A percentile compares a stretch with the other conserved stretches of the same genome.
These are phyloP conservation scores for Papiliotrema fonsecae DNA, from an alignment of 1,284 basidiomycete genomes.

Conservation along the genomic window DNA sequence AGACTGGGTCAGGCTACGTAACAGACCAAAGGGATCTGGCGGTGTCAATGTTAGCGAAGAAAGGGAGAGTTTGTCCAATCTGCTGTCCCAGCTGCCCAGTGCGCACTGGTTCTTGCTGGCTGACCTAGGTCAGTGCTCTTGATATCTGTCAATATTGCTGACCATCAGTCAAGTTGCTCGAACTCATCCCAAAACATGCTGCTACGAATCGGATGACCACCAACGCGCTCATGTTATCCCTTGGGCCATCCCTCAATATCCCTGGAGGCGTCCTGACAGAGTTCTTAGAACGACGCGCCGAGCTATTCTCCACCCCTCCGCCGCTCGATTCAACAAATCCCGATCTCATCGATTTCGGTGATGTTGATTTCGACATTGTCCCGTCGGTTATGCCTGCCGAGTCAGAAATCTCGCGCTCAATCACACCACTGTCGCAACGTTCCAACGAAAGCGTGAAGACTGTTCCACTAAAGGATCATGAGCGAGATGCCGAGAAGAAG, in stretches of 20 bases:
- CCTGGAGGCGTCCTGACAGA: conserved; percentile 32
- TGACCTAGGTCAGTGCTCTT: conserved; percentile 32
- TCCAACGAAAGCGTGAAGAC: not conserved
- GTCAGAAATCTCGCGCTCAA: not conserved
- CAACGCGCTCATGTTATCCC: conserved; percentile 40
- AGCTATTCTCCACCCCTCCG: conserved; percentile 33
- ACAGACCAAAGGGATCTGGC: conserved; percentile 9
- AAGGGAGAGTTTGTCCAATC: conserved; percentile 13
- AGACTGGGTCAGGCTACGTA: conserved; percentile 18
- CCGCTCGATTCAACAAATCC: conserved; percentile 16
- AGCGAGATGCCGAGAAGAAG: conserved; percentile 10
- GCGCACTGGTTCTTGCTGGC: conserved; percentile 48
- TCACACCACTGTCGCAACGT: not conserved
- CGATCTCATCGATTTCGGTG: conserved; percentile 38
- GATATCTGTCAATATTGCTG: not conserved
- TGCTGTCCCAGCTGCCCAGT: conserved; percentile 34
- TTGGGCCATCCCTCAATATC: conserved; percentile 42
- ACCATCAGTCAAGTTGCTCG: conserved; percentile 31
- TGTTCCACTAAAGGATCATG: not conserved
- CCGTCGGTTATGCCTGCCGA: conserved; percentile 12
- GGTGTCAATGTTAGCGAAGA: not conserved
- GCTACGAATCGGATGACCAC: conserved; percentile 42
- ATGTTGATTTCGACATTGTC: conserved; percentile 19
- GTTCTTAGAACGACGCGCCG: conserved; percentile 26
- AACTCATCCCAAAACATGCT: conserved; percentile 36